Percentiles rank a stretch among this genome's conserved stretches.
phyloP scores from a whole-genome alignment of 257 asterid species.

The Solanum infundibuliforme region DNA sequence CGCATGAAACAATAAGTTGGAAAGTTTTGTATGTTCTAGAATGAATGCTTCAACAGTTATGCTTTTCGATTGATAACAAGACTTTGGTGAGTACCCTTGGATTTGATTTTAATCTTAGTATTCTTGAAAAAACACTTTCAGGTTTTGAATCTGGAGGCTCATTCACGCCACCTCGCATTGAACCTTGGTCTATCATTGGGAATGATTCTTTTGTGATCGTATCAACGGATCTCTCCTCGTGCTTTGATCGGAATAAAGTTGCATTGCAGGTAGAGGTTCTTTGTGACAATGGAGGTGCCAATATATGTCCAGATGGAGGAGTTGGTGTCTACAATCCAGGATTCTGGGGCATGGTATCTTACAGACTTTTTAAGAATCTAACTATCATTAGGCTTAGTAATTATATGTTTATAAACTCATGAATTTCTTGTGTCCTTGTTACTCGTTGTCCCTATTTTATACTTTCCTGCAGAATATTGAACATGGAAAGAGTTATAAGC shows the following conservation, averaged over 20 bases:
- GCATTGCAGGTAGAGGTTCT: conserved; percentile 77
- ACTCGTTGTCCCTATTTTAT: neutral
- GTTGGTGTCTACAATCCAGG: conserved; percentile 96
- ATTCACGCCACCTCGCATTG: conserved; percentile 64
- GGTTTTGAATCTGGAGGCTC: conserved; percentile 97
- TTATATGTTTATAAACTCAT: neutral
- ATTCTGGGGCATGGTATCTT: conserved; percentile 93
- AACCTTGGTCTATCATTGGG: conserved; percentile 86
- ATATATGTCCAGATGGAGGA: conserved; percentile 69
- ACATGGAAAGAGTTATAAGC: conserved; percentile 66
- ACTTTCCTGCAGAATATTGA: conserved; percentile 60
- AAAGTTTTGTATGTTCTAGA: neutral
- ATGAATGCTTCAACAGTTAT: neutral
- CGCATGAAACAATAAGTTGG: neutral
- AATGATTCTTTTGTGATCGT: conserved; percentile 48
- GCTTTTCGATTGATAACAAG: neutral
- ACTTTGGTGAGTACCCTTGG: neutral
- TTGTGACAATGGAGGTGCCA: conserved; percentile 41
- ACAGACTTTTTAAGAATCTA: neutral
- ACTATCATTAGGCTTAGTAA: neutral
- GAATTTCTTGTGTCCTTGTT: neutral
- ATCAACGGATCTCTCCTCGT: conserved; percentile 78
- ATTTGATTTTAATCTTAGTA: neutral
- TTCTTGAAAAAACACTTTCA: conserved; percentile 19
- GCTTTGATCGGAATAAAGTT: conserved; percentile 73